phyloP scores from a whole-genome alignment of 1,284 basidiomycete species.

The Jaminaea rosea region DNA sequence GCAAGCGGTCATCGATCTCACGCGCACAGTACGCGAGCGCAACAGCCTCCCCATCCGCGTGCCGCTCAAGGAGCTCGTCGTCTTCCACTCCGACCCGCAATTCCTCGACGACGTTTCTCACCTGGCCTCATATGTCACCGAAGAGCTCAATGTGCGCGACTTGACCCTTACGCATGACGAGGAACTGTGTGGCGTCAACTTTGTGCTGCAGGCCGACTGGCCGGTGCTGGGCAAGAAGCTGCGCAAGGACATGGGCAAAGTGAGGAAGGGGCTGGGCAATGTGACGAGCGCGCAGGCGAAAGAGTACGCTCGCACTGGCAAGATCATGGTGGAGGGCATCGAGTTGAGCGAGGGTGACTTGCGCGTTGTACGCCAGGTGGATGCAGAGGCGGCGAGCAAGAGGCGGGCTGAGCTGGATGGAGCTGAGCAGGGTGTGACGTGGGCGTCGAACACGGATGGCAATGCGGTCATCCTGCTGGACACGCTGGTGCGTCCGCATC shows the following conservation, averaged over 20 bases:
- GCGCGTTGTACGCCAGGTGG: conserved; percentile 80
- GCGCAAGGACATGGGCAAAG: conserved; percentile 80
- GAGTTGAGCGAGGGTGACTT: conserved; percentile 81
- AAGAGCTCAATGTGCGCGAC: conserved; percentile 90
- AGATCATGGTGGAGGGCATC: conserved; percentile 79
- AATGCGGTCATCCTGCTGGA: conserved; percentile 91
- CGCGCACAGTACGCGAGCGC: conserved; percentile 78
- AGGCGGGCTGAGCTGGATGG: conserved; percentile 48
- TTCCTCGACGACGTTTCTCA: conserved; percentile 80
- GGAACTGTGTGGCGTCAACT: conserved; percentile 72
- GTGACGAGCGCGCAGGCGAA: conserved; percentile 78
- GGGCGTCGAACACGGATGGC: conserved; percentile 80
- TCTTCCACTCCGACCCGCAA: conserved; percentile 80
- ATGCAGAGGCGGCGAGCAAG: conserved; percentile 52
- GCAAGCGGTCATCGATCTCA: conserved; percentile 88
- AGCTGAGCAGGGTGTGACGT: conserved; percentile 41
- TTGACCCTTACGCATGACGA: conserved; percentile 85
- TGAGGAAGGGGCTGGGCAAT: conserved; percentile 75
- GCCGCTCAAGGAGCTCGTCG: conserved; percentile 80
- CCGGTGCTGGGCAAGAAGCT: conserved; percentile 86
- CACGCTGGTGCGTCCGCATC: conserved; percentile 72
- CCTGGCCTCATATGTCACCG: conserved; percentile 79
- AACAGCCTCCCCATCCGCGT: conserved; percentile 63
- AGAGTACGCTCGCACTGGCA: conserved; percentile 65
- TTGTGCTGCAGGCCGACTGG: conserved; percentile 91